A percentile compares a stretch with the other conserved stretches of the same genome.
phyloP scores from a whole-genome alignment of 331 rosid genomes.

The Malus hybrid region DNA sequence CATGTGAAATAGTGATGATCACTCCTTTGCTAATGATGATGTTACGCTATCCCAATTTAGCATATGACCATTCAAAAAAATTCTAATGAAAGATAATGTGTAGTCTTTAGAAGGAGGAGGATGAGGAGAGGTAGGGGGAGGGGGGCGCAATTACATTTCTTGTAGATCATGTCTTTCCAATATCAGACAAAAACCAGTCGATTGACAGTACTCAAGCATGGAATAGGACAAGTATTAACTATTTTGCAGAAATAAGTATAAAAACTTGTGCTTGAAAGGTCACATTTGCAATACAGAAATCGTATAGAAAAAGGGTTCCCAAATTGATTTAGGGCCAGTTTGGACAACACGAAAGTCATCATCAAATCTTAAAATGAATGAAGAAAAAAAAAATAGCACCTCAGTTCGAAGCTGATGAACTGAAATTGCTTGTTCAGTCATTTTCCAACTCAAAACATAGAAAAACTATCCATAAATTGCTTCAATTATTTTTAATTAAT shows the following conservation, averaged over 20 bases:
- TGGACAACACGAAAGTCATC: background rate
- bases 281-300: constrained; percentile 32
- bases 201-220: constrained; percentile 16
- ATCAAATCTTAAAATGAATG: constrained; percentile 7
- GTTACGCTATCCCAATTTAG: background rate
- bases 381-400: background rate
- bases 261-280: constrained; percentile 44
- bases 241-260: background rate
- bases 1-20: constrained; percentile 2
- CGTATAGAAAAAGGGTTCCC: background rate
- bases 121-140: too few relatives aligned
- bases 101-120: background rate
- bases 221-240: constrained; percentile 25
- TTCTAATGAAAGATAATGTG: constrained; percentile 8
- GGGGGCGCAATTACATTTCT: constrained; percentile 14
- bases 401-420: background rate
- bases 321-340: constrained; percentile 9
- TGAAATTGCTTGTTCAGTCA: background rate
- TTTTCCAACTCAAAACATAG: background rate
- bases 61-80: constrained; percentile 20
- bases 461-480: background rate
- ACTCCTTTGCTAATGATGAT: constrained; percentile 4
- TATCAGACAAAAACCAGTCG: constrained; percentile 11
- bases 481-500: background rate
- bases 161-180: constrained; percentile 25